A percentile compares a stretch with the other conserved stretches of the same genome.
Evolutionary conservation across 257 asterid genomes (phyloP).

Genomic region (Scutellaria galericulata): DNA sequence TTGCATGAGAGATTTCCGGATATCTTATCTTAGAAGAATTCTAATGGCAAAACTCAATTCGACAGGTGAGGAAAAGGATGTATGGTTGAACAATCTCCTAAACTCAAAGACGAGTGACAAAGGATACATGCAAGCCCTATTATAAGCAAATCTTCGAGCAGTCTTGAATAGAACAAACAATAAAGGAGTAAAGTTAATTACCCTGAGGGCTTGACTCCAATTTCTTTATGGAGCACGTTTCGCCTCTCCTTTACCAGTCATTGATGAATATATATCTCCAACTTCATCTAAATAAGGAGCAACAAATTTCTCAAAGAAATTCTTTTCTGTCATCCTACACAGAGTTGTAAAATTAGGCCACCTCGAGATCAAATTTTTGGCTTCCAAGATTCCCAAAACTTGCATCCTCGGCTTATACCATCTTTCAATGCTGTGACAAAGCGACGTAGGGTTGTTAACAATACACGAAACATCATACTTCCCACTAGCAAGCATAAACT

Average conservation of each 20-base stretch:
- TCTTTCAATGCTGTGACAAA: constrained; percentile 21
- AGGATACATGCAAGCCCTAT: no score
- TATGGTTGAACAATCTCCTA: no score
- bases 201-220: neutral
- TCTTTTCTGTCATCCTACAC: neutral
- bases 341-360: constrained; percentile 21
- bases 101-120: no score
- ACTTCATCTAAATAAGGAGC: constrained; percentile 21
- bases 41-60: no score
- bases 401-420: constrained; percentile 24
- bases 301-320: constrained; percentile 19
- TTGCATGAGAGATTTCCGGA: no score
- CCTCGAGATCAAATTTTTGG: constrained; percentile 6
- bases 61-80: no score
- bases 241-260: neutral
- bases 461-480: constrained; percentile 16
- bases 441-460: neutral
- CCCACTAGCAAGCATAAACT: constrained; percentile 21
- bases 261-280: neutral
- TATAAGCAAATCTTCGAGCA: no score
- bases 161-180: no score
- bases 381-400: constrained; percentile 19
- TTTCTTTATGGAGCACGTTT: neutral
- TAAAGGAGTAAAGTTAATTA: no score
- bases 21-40: no score